Evolutionary conservation across 139 green algal species (phyloP).

Genomic region (Spirogloea muscicola): DNA sequence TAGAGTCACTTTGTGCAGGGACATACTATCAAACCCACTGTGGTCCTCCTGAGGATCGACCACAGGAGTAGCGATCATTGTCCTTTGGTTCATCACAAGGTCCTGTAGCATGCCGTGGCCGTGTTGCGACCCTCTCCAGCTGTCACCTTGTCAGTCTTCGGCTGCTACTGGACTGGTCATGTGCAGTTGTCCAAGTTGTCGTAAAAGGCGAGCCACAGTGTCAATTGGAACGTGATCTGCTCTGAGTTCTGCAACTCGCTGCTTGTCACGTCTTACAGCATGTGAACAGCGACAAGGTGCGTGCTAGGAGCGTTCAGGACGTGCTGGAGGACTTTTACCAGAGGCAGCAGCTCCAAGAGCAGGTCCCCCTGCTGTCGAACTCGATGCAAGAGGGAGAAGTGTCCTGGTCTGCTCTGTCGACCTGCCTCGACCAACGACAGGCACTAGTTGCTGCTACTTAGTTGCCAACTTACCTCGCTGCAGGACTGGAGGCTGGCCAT

Average conservation of each 20-base stretch:
- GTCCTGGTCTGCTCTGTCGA: no score
- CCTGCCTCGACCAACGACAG: no score
- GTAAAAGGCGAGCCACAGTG: background rate
- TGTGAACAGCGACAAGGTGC: slow-evolving; percentile 6
- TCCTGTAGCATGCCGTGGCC: background rate
- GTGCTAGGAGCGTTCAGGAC: slow-evolving; percentile 24
- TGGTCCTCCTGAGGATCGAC: background rate
- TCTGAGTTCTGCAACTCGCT: no score
- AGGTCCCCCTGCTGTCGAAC: no score
- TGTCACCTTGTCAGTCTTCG: background rate
- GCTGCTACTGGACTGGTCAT: background rate
- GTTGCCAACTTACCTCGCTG: no score
- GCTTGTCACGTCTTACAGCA: no score
- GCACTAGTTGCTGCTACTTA: no score
- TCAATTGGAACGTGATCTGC: background rate
- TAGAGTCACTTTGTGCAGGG: background rate
- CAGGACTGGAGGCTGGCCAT: slow-evolving; percentile 31
- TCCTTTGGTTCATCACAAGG: background rate
- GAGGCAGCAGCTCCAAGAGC: slow-evolving; percentile 19
- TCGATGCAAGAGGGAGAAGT: no score
- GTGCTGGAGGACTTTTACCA: slow-evolving; percentile 41
- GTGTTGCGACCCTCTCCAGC: no score
- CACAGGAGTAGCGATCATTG: no score
- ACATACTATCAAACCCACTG: background rate
- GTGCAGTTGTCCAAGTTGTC: background rate